Percentiles rank a stretch among this genome's conserved stretches.
phyloP scores from a whole-genome alignment of 306 rosid genomes.

The Fragaria iinumae region DNA sequence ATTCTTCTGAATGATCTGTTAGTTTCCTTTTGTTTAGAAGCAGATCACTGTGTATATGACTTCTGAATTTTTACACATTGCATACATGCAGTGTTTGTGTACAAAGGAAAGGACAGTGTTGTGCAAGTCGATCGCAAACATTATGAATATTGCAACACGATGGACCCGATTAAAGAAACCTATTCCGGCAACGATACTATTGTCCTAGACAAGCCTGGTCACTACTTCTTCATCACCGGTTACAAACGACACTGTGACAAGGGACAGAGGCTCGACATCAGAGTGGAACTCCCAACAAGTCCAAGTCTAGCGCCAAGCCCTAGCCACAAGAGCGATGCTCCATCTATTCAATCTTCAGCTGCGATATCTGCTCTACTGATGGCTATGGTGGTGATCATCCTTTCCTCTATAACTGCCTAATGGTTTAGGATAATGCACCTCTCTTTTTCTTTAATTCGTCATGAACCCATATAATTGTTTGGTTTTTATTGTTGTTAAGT shows the following conservation, averaged over 20 bases:
- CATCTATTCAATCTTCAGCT: not conserved
- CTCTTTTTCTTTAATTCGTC: not conserved
- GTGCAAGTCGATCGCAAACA: slow-evolving; percentile 26
- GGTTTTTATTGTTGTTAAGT: not conserved
- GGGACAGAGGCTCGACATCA: slow-evolving; percentile 37
- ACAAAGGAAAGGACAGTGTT: slow-evolving; percentile 20
- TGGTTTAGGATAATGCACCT: not conserved
- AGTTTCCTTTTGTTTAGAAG: not conserved
- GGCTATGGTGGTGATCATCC: not conserved
- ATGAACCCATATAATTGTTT: not conserved
- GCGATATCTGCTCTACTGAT: not conserved
- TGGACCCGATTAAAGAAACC: slow-evolving; percentile 9
- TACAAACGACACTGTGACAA: slow-evolving; percentile 22
- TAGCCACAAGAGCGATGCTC: slow-evolving; percentile 1
- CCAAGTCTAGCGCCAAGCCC: not conserved
- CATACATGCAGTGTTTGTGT: slow-evolving; percentile 28
- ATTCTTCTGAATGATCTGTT: not conserved
- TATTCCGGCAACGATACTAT: slow-evolving; percentile 25
- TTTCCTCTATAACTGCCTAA: not conserved
- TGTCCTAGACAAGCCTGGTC: slow-evolving; percentile 12
- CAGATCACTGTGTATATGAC: not conserved
- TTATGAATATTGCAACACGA: slow-evolving; percentile 24
- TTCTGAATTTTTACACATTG: not conserved
- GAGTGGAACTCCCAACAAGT: not conserved
- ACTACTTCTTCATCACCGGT: slow-evolving; percentile 37